Evolutionary conservation across 257 asterid species (phyloP), one percentile per base, ranked within the genome.

Genomic region (Echium plantagineum): DNA sequence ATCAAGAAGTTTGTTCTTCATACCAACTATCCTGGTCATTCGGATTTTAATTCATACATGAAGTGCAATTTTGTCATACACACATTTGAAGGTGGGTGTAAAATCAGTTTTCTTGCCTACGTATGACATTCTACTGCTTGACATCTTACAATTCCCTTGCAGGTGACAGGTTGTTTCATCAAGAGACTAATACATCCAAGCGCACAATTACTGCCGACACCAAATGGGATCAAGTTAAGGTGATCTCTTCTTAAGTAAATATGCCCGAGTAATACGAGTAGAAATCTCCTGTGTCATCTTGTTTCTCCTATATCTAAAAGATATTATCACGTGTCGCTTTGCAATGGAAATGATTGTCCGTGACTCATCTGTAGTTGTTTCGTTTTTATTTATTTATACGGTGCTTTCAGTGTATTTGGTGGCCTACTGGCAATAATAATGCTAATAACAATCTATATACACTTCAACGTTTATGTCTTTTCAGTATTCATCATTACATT

Each of bases 1-100:
- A 66, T 87, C 46, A 87, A 87, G 74, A 87, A 87, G 75, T 87
- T 87, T 66, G 87, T 87, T 51, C 77, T 87, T 75, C 96, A 87
- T 59, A 82, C 94, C 15, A 87, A 87, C 83, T 87, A 85, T 72
- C 94, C 96, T n/a, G 96, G 96, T 60, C 94, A 87, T 68, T 85
- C 90, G 10, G 91, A 87, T 85, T 87, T 87, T 77, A 84, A 87
- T 75, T 78, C 91, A 42, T 87, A 87, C 71, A 83, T 82, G 84
- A 87, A 87, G 72, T 85, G 94, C 80, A 87, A 87, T 66, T 87
- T 87, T 76, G 81, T 82, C 65, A 77, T 85, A 57, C 54, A 64
- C 67, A 68, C 68, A 60, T 72, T 80, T 54, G 84, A 81, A 65
- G 18, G 94, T 86, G 66, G 71, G 87, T 68, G 15, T n/a, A n/a